These are phyloP conservation scores for Malus hybrid DNA, from an alignment of 331 rosid species.

Conservation along the genomic window DNA sequence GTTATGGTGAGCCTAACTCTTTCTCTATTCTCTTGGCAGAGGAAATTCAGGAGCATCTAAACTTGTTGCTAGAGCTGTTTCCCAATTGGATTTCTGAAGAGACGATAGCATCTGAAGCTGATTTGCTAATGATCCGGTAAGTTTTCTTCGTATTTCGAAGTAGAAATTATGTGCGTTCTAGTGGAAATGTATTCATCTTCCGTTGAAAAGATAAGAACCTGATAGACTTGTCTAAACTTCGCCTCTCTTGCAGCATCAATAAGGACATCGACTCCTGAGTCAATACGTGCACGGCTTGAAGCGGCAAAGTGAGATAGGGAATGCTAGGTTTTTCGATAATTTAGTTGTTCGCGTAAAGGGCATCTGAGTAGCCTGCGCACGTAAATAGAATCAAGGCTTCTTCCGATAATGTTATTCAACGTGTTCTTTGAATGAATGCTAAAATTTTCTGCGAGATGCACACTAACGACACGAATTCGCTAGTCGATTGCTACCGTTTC, in stretches of 20 bases:
- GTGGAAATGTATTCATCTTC: neutral
- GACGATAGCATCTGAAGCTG: slow-evolving; percentile 45
- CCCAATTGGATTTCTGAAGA: slow-evolving; percentile 81
- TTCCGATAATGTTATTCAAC: neutral
- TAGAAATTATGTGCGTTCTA: neutral
- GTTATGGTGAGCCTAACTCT: neutral
- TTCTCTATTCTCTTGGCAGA: slow-evolving; percentile 26
- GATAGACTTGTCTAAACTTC: neutral
- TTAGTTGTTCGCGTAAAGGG: too few species aligned
- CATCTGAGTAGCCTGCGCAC: too few species aligned
- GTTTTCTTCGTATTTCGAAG: slow-evolving; percentile 12
- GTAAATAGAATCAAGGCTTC: too few species aligned
- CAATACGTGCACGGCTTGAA: too few species aligned
- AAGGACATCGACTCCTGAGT: too few species aligned
- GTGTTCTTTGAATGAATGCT: neutral
- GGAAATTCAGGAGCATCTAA: slow-evolving; percentile 69
- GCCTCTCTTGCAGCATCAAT: slow-evolving; percentile 40
- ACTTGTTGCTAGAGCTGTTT: slow-evolving; percentile 52
- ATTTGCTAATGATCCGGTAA: slow-evolving; percentile 41
- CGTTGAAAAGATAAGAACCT: neutral
- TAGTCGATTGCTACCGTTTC: too few species aligned
- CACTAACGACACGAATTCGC: neutral
- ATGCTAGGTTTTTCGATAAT: too few species aligned
- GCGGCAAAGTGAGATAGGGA: too few species aligned
- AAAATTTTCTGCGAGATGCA: too few species aligned